phyloP scores from a whole-genome alignment of 805 yeast genomes.

The Nakazawaea siamensis region DNA sequence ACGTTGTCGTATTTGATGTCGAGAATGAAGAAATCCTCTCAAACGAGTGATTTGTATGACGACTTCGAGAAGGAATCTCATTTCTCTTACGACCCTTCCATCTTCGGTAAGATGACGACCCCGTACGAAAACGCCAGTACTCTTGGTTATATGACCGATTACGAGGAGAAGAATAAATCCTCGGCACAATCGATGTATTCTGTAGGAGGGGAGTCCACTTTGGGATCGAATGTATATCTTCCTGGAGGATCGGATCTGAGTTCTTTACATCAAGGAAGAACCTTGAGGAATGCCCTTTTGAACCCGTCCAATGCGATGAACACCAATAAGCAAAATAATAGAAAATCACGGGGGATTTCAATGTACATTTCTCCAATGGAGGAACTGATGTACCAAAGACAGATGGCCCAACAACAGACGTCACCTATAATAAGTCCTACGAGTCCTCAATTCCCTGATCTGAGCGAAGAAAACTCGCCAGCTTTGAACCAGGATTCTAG shows the following conservation, averaged over 20 bases:
- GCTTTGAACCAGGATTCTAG: constrained; percentile 1
- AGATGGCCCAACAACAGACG: constrained; percentile 3
- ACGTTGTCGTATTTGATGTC: constrained; percentile 1
- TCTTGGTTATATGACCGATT: background rate
- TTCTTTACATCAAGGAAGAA: constrained; percentile 14
- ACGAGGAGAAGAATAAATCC: background rate
- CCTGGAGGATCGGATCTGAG: too few relatives aligned
- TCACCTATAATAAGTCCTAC: constrained; percentile 1
- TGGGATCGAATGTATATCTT: background rate
- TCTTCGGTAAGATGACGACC: constrained; percentile 4
- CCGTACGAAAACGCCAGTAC: background rate
- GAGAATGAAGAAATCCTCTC: constrained; percentile 3
- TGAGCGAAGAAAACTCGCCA: constrained; percentile 12
- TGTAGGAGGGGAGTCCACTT: constrained; percentile 2
- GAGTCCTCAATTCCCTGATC: constrained; percentile 5
- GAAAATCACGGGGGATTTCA: constrained; percentile 13
- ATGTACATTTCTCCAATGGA: constrained; percentile 20
- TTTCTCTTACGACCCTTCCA: constrained; percentile 7
- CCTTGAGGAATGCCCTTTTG: constrained; percentile 10
- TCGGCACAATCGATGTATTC: constrained; percentile 5
- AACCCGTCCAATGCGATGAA: constrained; percentile 8
- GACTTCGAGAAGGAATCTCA: constrained; percentile 1
- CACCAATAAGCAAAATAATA: constrained; percentile 3
- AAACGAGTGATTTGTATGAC: constrained; percentile 5
- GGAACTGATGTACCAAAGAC: constrained; percentile 14